Conservation (phyloP, 768 basidiomycete genomes). For the Macrocybe gigantea region DNA sequence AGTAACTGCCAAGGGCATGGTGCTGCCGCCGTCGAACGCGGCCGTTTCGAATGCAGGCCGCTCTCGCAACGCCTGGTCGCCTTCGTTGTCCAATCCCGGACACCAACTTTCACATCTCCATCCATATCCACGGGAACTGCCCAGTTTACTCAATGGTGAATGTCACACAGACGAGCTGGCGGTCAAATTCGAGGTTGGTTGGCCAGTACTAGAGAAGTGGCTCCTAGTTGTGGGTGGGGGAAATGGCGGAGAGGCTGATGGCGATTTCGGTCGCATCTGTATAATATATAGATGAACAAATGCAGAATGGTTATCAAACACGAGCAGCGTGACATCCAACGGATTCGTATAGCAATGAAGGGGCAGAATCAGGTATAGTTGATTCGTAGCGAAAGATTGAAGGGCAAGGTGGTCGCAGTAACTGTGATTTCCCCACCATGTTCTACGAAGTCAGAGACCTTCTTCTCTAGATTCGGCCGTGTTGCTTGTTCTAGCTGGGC, state of each 20-base stretch:
- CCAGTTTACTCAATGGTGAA: conserved; percentile 72
- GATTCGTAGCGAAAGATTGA: conserved; percentile 69
- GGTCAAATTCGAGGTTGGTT: conserved; percentile 74
- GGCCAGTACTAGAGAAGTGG: conserved; percentile 78
- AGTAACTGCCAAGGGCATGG: not conserved
- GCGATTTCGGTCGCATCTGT: conserved; percentile 68
- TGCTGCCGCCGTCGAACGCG: not conserved
- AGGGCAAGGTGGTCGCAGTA: conserved; percentile 85
- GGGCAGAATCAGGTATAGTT: conserved; percentile 32
- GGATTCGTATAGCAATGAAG: not conserved
- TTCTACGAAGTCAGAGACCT: conserved; percentile 72
- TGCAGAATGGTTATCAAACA: too few relatives aligned
- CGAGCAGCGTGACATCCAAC: too few relatives aligned
- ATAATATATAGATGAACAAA: conserved; percentile 64
- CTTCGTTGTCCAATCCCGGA: conserved; percentile 4
- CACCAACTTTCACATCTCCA: conserved; percentile 9
- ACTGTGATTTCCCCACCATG: conserved; percentile 79
- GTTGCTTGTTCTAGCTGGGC: conserved; percentile 87
- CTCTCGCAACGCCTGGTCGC: conserved; percentile 2
- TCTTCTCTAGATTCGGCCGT: conserved; percentile 86
- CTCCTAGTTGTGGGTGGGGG: conserved; percentile 55
- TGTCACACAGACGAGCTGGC: conserved; percentile 92
- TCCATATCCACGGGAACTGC: conserved; percentile 52
- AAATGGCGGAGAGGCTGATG: conserved; percentile 35
- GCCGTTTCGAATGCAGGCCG: not conserved